Evolutionary conservation across 805 yeast species (phyloP).

Genomic region (Hanseniaspora guilliermondii): DNA sequence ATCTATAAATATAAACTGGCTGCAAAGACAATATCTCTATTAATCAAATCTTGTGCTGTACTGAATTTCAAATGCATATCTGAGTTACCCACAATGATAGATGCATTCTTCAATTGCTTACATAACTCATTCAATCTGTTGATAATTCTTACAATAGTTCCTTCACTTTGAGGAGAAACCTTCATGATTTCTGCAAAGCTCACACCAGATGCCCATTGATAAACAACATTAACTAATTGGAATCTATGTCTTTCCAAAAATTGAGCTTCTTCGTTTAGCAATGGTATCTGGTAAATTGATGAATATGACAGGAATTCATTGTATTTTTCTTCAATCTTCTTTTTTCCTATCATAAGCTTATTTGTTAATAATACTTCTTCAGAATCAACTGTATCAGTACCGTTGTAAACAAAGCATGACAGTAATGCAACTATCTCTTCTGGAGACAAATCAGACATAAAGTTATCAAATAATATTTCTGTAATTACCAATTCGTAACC

Average conservation of each 20-base stretch:
- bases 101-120: conserved; percentile 86
- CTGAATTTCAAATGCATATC: conserved; percentile 79
- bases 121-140: conserved; percentile 90
- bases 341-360: conserved; percentile 58
- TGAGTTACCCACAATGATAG: conserved; percentile 87
- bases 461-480: conserved; percentile 80
- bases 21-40: conserved; percentile 93
- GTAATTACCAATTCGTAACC: conserved; percentile 88
- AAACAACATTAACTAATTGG: conserved; percentile 83
- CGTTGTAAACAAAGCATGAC: conserved; percentile 89
- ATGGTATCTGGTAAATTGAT: conserved; percentile 52
- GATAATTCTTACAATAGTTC: conserved; percentile 91
- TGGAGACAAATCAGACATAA: conserved; percentile 83
- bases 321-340: conserved; percentile 58
- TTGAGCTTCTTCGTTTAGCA: conserved; percentile 74
- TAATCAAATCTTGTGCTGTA: conserved; percentile 85
- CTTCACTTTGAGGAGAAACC: conserved; percentile 82
- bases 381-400: conserved; percentile 46
- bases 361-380: conserved; percentile 61
- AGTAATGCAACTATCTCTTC: conserved; percentile 93
- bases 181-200: conserved; percentile 84
- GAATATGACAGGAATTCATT: conserved; percentile 49
- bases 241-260: conserved; percentile 76
- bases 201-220: conserved; percentile 96
- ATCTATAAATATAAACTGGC: conserved; percentile 71